These are phyloP conservation scores for Hypoxylon sp. DNA, from an alignment of 2,329 filamentous ascomycete genomes.

Conservation along the genomic window DNA sequence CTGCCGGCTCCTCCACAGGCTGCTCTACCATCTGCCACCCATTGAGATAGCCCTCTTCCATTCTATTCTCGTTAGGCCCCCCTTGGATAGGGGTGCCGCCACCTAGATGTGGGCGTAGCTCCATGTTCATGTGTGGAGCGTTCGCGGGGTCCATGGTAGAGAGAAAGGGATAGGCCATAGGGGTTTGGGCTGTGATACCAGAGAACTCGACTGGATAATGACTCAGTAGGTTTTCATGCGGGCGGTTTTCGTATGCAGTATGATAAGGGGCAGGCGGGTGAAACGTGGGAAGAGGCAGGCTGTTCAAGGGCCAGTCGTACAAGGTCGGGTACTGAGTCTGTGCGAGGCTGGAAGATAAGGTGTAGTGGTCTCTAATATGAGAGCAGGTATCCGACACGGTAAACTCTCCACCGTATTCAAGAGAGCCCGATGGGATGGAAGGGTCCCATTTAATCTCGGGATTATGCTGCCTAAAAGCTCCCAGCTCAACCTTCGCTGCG, in stretches of 20 bases:
- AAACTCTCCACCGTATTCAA: slow-evolving; percentile 21
- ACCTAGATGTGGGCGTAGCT: neutral
- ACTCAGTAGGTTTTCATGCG: slow-evolving; percentile 1
- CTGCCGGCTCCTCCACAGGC: neutral
- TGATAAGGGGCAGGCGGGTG: slow-evolving; percentile 15
- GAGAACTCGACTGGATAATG: slow-evolving; percentile 5
- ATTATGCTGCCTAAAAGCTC: slow-evolving; percentile 22
- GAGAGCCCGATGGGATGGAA: slow-evolving; percentile 14
- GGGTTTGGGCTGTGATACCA: slow-evolving; percentile 13
- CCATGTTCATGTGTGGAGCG: slow-evolving; percentile 16
- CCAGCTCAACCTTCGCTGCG: slow-evolving; percentile 18
- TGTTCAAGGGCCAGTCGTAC: slow-evolving; percentile 25
- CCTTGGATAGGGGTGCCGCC: neutral
- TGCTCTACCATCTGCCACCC: slow-evolving; percentile 4
- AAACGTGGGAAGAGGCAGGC: slow-evolving; percentile 11
- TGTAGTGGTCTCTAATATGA: slow-evolving; percentile 22
- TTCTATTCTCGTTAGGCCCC: neutral
- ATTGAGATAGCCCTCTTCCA: neutral
- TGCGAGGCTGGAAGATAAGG: slow-evolving; percentile 30
- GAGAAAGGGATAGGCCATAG: slow-evolving; percentile 6
- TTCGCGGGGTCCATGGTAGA: neutral
- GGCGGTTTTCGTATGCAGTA: slow-evolving; percentile 7
- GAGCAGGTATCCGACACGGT: slow-evolving; percentile 17
- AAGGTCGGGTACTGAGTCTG: slow-evolving; percentile 16
- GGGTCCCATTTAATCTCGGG: slow-evolving; percentile 23